Evolutionary conservation across 306 rosid genomes (phyloP), one percentile per base, ranked within the genome.

Genomic region (Inga laurina): DNA sequence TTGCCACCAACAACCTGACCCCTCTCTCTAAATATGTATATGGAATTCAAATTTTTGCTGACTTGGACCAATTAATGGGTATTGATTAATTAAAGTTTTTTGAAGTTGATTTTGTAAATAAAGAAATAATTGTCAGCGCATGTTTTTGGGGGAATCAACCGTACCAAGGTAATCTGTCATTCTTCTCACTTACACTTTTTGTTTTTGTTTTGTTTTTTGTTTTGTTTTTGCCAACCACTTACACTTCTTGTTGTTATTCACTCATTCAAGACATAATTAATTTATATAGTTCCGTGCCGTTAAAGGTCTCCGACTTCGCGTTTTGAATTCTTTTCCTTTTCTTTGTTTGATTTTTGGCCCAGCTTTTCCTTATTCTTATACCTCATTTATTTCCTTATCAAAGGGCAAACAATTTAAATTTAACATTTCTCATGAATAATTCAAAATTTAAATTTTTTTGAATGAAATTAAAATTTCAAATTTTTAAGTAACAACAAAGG

Each of bases 271-370:
- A 81, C 75, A 70, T 74, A 61, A 89, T 65, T 82, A 66, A 86
- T 80, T 78, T 64, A 59, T 59, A 39, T 46, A 61, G 75, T 45
- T 86, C 82, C 96, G 91, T 92, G 92, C 92, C 92, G 93, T 87
- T 52, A 37, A 88, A 84, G 93, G 13, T 3, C 7, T 22, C 14
- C 24, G 49, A 7, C 71, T 41, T 8, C 37, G 30, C 30, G 39
- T 62, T 65, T 70, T 68, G 16, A 39, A 24, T 75, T 79, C 81
- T 45, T 22, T 52, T 72, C 52, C 51, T 71, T 0, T 27, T 27
- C 30, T 27, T 27, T 27, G 1, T 27, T 27, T 27, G 30, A 0
- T 27, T 27, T 27, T 27, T 0, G 30, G 30, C 30, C 30, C 30
- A 27, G 30, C 30, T 27, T 27, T 27, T 27, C 30, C 30, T 27